Base-by-base conservation (phyloP, 176 grass and related monocot genomes). In the Triticum aestivum region DNA sequence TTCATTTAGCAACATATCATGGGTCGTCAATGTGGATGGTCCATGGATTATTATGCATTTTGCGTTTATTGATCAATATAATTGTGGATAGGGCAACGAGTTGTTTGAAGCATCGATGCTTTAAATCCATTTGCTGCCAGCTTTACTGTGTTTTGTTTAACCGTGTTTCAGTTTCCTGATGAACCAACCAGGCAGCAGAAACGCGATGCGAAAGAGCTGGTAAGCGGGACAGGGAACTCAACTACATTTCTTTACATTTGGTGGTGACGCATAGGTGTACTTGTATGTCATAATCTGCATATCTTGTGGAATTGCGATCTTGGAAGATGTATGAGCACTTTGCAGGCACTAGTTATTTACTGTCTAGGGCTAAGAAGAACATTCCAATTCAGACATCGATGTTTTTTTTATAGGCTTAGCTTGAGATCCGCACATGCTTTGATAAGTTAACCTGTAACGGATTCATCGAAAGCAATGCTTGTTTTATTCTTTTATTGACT, bases 141-240 rank as follows among this genome's bases (percentile, higher is more conserved):
- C 45, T 13, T 13, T 65, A 12, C 20, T 51, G 27, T 29, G 26
- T 64, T 70, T 33, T 74, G 10, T 24, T 64, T 65, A 4, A 6
- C 12, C 35, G 18, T 61, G 14, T 84, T 91, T 83, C 92, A 99
- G 97, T 99, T 92, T 84, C 97, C 92, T 65, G 97, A 99, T 61
- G 79, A 93, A 59, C 94, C 97, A 65, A 93, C 92, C 4, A 94
- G 90, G 80, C 97, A 99, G 69, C 97, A 99, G 65, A 99, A 86
- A 87, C 83, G 86, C 32, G 94, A 99, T 87, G 97, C 76, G 2
- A 99, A 96, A 79, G 97, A 96, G 80, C 64, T 99, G 94, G 97
- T 99, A 94, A 68, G 91, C 4, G 75, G 17, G 29, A 62, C 11
- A 69, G 11, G 61, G 44, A 27, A 45, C 59, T 20, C 15, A 9